Evolutionary conservation across 352 stramenopile species (phyloP).

Genomic region (Pythium chondricola): DNA sequence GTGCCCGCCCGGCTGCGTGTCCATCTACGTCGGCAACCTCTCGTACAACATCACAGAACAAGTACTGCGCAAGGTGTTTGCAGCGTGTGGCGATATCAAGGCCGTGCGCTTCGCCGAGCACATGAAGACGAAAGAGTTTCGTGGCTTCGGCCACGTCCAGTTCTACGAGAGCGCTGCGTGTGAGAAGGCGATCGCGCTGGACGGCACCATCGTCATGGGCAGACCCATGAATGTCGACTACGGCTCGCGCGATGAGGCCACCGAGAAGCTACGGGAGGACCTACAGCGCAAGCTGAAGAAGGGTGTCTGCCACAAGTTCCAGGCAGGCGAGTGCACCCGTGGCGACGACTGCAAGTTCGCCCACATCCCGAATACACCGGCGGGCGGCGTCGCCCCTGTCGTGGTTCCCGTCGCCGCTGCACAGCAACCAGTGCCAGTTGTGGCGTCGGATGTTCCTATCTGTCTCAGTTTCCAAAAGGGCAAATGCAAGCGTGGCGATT

Average conservation of each 20-base stretch:
- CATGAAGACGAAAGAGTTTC: constrained; percentile 83
- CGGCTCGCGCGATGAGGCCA: constrained; percentile 55
- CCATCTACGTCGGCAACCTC: constrained; percentile 95
- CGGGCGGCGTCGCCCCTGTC: too few relatives aligned
- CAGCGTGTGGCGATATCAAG: constrained; percentile 67
- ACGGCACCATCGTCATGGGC: constrained; percentile 81
- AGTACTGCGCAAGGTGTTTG: constrained; percentile 77
- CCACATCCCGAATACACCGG: constrained; percentile 11
- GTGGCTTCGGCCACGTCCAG: constrained; percentile 88
- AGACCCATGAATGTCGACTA: constrained; percentile 82
- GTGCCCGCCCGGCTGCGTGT: constrained; percentile 83
- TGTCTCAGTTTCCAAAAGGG: constrained; percentile 27
- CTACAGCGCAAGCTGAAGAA: constrained; percentile 57
- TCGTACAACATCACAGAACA: constrained; percentile 93
- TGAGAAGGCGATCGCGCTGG: constrained; percentile 73
- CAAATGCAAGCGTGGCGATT: constrained; percentile 24
- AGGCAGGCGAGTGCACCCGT: constrained; percentile 27
- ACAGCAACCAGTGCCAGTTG: background rate
- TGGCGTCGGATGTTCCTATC: constrained; percentile 13
- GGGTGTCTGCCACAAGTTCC: constrained; percentile 36
- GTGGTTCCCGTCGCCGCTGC: background rate
- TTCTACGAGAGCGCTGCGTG: constrained; percentile 89
- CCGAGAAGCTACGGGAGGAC: constrained; percentile 60
- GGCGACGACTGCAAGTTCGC: constrained; percentile 41
- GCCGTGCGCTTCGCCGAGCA: constrained; percentile 81